These are phyloP conservation scores for Penicillium cataractarum DNA, from an alignment of 495 filamentous ascomycete genomes.

Conservation along the genomic window DNA sequence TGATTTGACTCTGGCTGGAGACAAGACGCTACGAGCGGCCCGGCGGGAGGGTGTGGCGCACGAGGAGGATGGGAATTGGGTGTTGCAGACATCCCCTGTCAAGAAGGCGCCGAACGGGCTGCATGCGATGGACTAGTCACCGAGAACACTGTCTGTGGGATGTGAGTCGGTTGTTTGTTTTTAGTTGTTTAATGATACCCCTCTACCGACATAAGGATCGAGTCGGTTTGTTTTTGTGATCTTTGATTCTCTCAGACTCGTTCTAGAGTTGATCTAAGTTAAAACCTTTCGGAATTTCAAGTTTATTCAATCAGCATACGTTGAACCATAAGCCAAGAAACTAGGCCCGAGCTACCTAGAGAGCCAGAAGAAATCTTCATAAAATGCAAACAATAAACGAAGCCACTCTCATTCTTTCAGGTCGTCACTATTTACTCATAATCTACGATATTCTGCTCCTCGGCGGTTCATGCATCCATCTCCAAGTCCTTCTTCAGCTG, in stretches of 20 bases:
- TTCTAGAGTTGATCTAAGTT: not conserved
- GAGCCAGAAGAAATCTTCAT: too few relatives aligned
- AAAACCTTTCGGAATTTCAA: not conserved
- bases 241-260: not conserved
- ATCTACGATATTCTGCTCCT: too few relatives aligned
- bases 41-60: slow-evolving; percentile 61
- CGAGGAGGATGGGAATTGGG: slow-evolving; percentile 59
- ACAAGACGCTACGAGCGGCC: slow-evolving; percentile 61
- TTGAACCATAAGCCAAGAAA: not conserved
- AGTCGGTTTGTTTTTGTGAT: not conserved
- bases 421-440: too few relatives aligned
- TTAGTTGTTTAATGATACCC: slow-evolving; percentile 14
- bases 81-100: slow-evolving; percentile 43
- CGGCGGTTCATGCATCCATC: too few relatives aligned
- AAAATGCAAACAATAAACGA: too few relatives aligned
- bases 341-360: not conserved
- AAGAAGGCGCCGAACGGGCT: slow-evolving; percentile 41
- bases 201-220: not conserved
- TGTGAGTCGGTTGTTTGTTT: not conserved
- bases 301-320: not conserved
- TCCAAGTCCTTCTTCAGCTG: too few relatives aligned
- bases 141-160: not conserved
- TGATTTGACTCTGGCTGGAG: slow-evolving; percentile 57
- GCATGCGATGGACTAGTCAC: slow-evolving; percentile 18
- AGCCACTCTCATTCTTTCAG: too few relatives aligned